phyloP scores from a whole-genome alignment of 75 land plant species.

The Selaginella moellendorffii region DNA sequence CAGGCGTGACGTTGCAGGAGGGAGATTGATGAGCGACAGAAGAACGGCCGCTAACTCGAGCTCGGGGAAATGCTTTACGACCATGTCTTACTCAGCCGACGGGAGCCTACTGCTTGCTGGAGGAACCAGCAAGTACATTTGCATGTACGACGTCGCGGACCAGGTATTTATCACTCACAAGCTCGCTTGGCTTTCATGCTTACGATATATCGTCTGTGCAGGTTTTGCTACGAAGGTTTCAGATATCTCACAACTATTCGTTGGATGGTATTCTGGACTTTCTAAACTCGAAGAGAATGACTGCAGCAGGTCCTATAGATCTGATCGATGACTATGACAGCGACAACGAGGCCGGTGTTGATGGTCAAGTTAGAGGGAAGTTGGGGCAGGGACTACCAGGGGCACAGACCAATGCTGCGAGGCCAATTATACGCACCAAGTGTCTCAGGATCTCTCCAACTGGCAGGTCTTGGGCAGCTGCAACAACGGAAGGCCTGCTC shows the following conservation, averaged over 20 bases:
- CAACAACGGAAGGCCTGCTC: constrained; percentile 87
- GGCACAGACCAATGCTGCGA: constrained; percentile 44
- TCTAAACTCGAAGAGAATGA: constrained; percentile 90
- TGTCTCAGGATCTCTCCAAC: constrained; percentile 78
- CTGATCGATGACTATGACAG: constrained; percentile 69
- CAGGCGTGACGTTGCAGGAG: constrained; percentile 82
- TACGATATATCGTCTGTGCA: constrained; percentile 11
- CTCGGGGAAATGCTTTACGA: constrained; percentile 79
- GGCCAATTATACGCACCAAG: constrained; percentile 62
- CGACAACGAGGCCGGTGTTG: constrained; percentile 60
- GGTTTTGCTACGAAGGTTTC: constrained; percentile 83
- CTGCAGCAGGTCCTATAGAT: constrained; percentile 82
- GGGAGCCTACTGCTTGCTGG: constrained; percentile 85
- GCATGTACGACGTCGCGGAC: constrained; percentile 95
- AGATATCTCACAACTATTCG: constrained; percentile 56
- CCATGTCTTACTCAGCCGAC: constrained; percentile 83
- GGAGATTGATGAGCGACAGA: constrained; percentile 84
- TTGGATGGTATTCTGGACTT: constrained; percentile 85
- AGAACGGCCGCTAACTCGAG: constrained; percentile 75
- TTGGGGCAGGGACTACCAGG: constrained; percentile 67
- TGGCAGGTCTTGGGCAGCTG: constrained; percentile 85
- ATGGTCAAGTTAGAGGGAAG: constrained; percentile 36
- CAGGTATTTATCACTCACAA: constrained; percentile 36
- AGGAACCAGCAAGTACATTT: constrained; percentile 77
- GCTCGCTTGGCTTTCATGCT: background rate